A percentile compares a stretch with the other conserved stretches of the same genome.
These are phyloP conservation scores for Epichloe gansuensis DNA, from an alignment of 2,329 filamentous ascomycete species.

Conservation along the genomic window DNA sequence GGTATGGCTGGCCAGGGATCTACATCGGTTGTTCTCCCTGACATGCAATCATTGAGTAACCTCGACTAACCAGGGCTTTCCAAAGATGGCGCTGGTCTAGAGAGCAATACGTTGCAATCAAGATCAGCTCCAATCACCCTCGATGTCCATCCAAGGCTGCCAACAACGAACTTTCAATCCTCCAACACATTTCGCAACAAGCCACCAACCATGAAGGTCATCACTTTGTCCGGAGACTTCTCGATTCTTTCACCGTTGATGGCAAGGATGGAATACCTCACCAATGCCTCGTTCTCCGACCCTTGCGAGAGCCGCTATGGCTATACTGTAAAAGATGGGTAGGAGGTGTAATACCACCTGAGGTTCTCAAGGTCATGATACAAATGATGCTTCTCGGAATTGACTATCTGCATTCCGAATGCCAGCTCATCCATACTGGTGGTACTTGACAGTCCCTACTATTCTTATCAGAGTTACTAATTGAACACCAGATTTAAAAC, in stretches of 20 bases:
- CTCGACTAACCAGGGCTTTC: not conserved
- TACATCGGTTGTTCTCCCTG: slow-evolving; percentile 5
- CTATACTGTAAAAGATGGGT: slow-evolving; percentile 11
- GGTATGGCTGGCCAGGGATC: slow-evolving; percentile 14
- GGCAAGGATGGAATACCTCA: slow-evolving; percentile 4
- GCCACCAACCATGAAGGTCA: slow-evolving; percentile 9
- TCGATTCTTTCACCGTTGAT: slow-evolving; percentile 8
- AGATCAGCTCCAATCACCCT: slow-evolving; percentile 8
- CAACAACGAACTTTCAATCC: slow-evolving; percentile 5
- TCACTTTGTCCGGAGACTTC: slow-evolving; percentile 12
- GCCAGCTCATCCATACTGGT: slow-evolving; percentile 12
- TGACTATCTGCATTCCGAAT: slow-evolving; percentile 14
- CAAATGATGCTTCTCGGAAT: slow-evolving; percentile 12
- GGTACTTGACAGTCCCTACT: slow-evolving; percentile 2
- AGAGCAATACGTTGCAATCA: slow-evolving; percentile 13
- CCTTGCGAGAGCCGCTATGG: slow-evolving; percentile 14
- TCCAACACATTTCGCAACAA: slow-evolving; percentile 7
- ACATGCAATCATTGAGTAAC: not conserved
- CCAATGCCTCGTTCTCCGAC: not conserved
- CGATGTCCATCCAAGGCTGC: not conserved
- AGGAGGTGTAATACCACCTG: slow-evolving; percentile 9
- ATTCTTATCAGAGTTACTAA: not conserved
- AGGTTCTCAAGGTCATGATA: slow-evolving; percentile 11
- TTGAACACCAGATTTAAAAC: slow-evolving; percentile 9
- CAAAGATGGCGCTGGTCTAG: slow-evolving; percentile 12